Evolutionary conservation across 1,284 basidiomycete genomes (phyloP), one percentile per base, ranked within the genome.

Genomic region (Afroboletus lepidellus): DNA sequence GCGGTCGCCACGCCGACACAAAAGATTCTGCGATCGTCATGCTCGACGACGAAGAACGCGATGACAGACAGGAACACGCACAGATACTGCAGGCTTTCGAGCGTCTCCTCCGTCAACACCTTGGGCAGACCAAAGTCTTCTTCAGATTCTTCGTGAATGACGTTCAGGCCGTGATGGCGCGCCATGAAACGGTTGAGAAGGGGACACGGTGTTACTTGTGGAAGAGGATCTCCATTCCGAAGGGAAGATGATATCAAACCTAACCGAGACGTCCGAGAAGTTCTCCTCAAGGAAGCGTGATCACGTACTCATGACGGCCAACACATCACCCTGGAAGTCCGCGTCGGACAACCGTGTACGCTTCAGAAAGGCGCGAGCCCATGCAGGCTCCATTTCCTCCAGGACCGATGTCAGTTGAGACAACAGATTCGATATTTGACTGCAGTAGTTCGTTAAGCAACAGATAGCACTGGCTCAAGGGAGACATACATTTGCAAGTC

Each of bases 161-260:
- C 74, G 43, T 85, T 79, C 27, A 89, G 65, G 0, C 85, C 86
- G 44, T 84, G 80, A 34, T 72, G 74, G 46, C 77, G 72, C n/a
- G 75, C 65, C 73, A 85, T 78, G 61, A 91, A 91, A 8, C 91
- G 78, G 60, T 92, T 84, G 0, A 93, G 72, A 3, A 94, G 75
- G 0, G 92, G 92, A 57, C 86, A 88, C 0, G 92, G 90, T 0
- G 90, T 93, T 42, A 94, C 89, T 63, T 95, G 92, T 0, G 92
- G 92, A 18, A 95, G 71, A 0, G 92, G 84, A 13, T 74, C 74
- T 5, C 88, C 92, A 0, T 85, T 87, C n/a, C 85, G 78, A 29
- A 95, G 72, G 2, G 91, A 80, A 0, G 79, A 81, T 0, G 86
- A 83, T 38, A 88, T 80, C 77, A 90, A 77, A 48, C 78, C 80